phyloP scores from a whole-genome alignment of 1,139 yeast species.

The Lodderomyces parapsilosis region DNA sequence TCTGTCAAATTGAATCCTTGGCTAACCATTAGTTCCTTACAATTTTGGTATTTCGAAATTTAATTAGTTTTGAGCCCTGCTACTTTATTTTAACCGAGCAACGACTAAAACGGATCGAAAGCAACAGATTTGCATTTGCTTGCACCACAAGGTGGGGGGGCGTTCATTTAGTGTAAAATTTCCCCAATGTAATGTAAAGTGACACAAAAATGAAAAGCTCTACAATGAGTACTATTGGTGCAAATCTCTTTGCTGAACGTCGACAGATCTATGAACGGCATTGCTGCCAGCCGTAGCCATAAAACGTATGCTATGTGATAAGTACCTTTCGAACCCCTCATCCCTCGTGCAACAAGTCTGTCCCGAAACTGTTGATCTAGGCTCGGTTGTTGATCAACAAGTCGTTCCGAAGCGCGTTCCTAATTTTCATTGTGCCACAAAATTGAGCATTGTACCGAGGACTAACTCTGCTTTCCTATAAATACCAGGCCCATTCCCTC shows the following conservation, averaged over 20 bases:
- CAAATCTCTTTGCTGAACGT: not conserved
- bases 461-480: not conserved
- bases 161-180: not conserved
- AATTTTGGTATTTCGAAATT: too few relatives aligned
- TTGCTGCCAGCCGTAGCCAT: too few relatives aligned
- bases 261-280: too few relatives aligned
- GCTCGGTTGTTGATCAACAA: too few relatives aligned
- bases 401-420: not conserved
- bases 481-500: not conserved
- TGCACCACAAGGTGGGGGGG: not conserved
- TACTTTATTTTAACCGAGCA: too few relatives aligned
- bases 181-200: not conserved
- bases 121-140: not conserved
- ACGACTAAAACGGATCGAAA: not conserved
- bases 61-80: too few relatives aligned
- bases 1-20: too few relatives aligned
- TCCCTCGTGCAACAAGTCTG: too few relatives aligned
- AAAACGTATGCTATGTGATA: too few relatives aligned
- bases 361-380: too few relatives aligned
- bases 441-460: not conserved
- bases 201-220: not conserved
- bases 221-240: not conserved
- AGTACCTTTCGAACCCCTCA: too few relatives aligned
- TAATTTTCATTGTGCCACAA: not conserved
- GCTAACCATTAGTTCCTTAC: too few relatives aligned